Percentiles rank a stretch among this genome's conserved stretches.
These are phyloP conservation scores for Apostasia ramifera DNA, from an alignment of 106 monocot genomes.

Conservation along the genomic window DNA sequence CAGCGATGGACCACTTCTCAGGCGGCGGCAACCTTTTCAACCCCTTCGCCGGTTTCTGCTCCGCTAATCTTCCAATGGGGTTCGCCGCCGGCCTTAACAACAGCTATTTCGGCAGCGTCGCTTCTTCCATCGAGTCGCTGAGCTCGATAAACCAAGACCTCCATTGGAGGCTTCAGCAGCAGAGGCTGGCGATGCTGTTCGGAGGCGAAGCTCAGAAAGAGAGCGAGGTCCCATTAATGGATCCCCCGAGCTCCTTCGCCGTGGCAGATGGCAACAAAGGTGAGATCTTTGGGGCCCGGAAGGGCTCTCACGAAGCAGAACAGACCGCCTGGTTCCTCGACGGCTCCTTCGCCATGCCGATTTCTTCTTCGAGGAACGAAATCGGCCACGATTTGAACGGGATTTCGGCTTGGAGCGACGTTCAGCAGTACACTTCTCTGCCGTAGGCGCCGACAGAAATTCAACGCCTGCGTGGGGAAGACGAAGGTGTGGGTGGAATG, in stretches of 20 bases:
- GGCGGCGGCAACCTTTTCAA: conserved; percentile 1
- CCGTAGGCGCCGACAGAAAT: not conserved
- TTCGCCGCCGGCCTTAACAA: not conserved
- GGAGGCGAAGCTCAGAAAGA: not conserved
- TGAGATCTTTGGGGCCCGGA: not conserved
- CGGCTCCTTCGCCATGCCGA: not conserved
- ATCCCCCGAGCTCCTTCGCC: not conserved
- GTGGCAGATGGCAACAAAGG: not conserved
- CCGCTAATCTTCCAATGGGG: not conserved
- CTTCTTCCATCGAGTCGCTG: conserved; percentile 43
- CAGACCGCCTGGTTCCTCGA: conserved; percentile 21
- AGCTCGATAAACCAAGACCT: conserved; percentile 58
- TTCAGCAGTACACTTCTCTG: conserved; percentile 10
- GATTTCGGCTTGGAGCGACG: conserved; percentile 14
- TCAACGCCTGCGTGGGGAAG: not conserved
- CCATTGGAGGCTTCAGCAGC: conserved; percentile 59
- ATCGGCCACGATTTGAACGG: conserved; percentile 4
- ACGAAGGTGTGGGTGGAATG: not conserved
- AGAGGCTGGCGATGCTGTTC: conserved; percentile 33
- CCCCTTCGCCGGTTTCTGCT: conserved; percentile 7
- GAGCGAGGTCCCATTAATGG: not conserved
- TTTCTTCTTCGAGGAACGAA: not conserved
- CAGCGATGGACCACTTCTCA: not conserved
- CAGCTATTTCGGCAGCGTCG: conserved; percentile 12
- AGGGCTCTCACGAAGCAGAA: not conserved